A percentile compares a stretch with the other conserved stretches of the same genome.
phyloP scores from a whole-genome alignment of 2,329 filamentous ascomycete genomes.

The Nothophaeocryptopus gaeumannii region DNA sequence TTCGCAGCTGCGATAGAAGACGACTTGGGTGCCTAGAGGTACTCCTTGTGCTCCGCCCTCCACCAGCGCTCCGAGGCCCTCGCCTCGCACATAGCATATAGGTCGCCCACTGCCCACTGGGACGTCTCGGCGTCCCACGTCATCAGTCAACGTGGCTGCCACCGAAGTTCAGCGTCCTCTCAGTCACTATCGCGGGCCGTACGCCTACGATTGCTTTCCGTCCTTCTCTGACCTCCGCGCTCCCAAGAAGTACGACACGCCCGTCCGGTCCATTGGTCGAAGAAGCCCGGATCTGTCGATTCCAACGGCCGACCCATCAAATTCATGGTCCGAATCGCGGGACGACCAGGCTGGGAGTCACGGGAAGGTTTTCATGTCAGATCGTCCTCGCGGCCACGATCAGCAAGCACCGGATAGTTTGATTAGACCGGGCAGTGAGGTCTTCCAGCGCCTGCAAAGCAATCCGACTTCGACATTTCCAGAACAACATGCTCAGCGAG shows the following conservation, averaged over 20 bases:
- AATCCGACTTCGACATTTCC: conserved; percentile 10
- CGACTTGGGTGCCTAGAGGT: too few species aligned
- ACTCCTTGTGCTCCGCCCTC: too few species aligned
- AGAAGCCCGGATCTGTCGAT: conserved; percentile 11
- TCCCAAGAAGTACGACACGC: conserved; percentile 10
- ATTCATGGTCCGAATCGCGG: conserved; percentile 33
- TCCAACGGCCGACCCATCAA: conserved; percentile 22
- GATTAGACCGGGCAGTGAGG: conserved; percentile 18
- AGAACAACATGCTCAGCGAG: conserved; percentile 14
- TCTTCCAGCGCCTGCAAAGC: conserved; percentile 8
- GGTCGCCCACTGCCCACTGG: conserved; percentile 10
- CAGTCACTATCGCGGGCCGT: conserved; percentile 23
- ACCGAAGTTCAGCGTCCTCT: conserved; percentile 28
- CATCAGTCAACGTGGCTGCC: conserved; percentile 33
- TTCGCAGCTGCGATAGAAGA: too few species aligned
- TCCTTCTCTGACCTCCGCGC: conserved; percentile 10
- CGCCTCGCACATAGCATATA: background rate
- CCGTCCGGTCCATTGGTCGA: conserved; percentile 14
- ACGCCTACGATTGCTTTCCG: conserved; percentile 12
- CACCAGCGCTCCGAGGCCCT: background rate
- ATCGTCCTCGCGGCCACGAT: conserved; percentile 22
- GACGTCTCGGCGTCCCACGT: conserved; percentile 28
- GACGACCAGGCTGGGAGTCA: conserved; percentile 25
- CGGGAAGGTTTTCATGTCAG: conserved; percentile 37
- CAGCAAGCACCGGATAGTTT: conserved; percentile 26